Evolutionary conservation across 192 early-diverging fungal genomes (phyloP).

Genomic region (Coemansia sp.): DNA sequence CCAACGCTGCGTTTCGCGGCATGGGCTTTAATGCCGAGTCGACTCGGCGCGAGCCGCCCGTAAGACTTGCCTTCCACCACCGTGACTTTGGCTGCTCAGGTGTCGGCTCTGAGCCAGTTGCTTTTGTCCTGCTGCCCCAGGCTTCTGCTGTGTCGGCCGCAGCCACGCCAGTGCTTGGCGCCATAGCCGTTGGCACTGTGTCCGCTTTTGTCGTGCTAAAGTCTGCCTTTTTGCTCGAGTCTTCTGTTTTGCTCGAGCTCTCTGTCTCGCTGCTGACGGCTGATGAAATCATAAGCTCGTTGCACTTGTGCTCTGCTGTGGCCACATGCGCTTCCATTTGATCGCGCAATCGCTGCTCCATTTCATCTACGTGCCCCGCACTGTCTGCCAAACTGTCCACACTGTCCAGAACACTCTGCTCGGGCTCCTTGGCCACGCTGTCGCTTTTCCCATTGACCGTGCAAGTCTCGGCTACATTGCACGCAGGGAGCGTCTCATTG

Average conservation of each 20-base stretch:
- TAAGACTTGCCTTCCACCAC: slow-evolving; percentile 49
- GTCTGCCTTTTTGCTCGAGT: no score
- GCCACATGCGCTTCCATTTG: not conserved
- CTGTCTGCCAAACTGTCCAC: not conserved
- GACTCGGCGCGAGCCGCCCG: slow-evolving; percentile 7
- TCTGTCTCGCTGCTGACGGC: not conserved
- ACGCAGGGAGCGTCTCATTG: not conserved
- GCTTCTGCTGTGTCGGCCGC: slow-evolving; percentile 4
- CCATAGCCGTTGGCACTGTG: no score
- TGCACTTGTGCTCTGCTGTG: not conserved
- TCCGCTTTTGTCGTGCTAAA: no score
- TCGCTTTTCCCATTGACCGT: no score
- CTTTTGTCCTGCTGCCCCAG: slow-evolving; percentile 22
- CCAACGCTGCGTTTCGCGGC: not conserved
- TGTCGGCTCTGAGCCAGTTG: not conserved
- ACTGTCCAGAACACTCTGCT: not conserved
- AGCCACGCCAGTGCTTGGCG: not conserved
- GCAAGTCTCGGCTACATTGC: no score
- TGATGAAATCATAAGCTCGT: not conserved
- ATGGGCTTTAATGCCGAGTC: slow-evolving; percentile 1
- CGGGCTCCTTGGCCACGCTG: no score
- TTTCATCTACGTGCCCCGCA: not conserved
- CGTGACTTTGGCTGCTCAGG: slow-evolving; percentile 21
- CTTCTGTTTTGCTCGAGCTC: not conserved
- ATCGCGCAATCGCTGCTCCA: not conserved